Percentiles rank a stretch among this genome's conserved stretches.
phyloP scores from a whole-genome alignment of 2,329 filamentous ascomycete species.

The Fusarium torulosum region DNA sequence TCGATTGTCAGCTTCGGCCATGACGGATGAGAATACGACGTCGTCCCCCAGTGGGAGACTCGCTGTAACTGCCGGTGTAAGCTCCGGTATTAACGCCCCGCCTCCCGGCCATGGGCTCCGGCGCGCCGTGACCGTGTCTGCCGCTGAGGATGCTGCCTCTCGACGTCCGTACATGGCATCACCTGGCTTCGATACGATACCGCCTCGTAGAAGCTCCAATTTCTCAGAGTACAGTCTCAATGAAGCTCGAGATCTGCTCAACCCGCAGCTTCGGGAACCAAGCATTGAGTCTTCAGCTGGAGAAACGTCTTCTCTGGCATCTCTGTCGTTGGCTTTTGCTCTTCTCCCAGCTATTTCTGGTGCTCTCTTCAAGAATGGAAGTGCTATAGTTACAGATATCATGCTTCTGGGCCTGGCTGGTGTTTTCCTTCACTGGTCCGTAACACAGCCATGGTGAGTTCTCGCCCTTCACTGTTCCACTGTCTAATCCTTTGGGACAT shows the following conservation, averaged over 20 bases:
- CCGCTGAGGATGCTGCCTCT: constrained; percentile 33
- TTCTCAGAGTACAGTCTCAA: constrained; percentile 81
- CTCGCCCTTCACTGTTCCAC: background rate
- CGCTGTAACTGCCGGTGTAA: constrained; percentile 45
- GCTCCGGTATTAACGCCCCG: constrained; percentile 42
- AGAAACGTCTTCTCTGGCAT: constrained; percentile 79
- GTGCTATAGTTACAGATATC: constrained; percentile 84
- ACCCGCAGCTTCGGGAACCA: constrained; percentile 59
- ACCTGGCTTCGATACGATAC: constrained; percentile 46
- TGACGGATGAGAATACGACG: constrained; percentile 40
- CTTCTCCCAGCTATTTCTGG: constrained; percentile 89
- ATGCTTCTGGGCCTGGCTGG: constrained; percentile 83
- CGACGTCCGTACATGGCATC: constrained; percentile 33
- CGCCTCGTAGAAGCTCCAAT: constrained; percentile 77
- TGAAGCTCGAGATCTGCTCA: constrained; percentile 77
- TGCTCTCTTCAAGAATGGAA: constrained; percentile 86
- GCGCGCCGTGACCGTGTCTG: constrained; percentile 57
- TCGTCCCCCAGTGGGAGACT: constrained; percentile 39
- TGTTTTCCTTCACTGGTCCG: constrained; percentile 92
- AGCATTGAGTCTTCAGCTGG: constrained; percentile 52
- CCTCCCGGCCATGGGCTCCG: constrained; percentile 56
- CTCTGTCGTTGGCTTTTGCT: constrained; percentile 84
- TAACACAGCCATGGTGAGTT: constrained; percentile 86
- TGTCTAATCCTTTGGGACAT: background rate
- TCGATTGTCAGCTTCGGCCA: constrained; percentile 19